Base-by-base conservation (phyloP, 352 stramenopile genomes). In the Globisporangium radiosum region DNA sequence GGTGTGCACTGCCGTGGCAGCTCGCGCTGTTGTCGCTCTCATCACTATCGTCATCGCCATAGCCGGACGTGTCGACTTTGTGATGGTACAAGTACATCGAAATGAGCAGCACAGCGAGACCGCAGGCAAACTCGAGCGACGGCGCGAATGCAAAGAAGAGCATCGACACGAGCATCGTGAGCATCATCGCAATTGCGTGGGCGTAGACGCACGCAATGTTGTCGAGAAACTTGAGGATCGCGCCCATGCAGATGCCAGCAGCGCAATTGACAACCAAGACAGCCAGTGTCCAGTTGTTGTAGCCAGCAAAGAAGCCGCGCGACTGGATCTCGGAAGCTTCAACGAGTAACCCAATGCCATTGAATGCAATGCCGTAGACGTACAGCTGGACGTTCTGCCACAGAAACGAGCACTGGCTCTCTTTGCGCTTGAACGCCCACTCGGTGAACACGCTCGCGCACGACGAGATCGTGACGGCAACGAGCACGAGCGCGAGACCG, bases 41-140 rank as follows among this genome's bases (percentile, higher is more conserved):
- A 5, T 51, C 38, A 0, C 36, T 15, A 17, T 56, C 19, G 43
- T 38, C 45, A 33, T 47, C 60, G 11, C 48, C 37, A 36, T 65
- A 57, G 40, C 59, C 55, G 10, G 39, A 33, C 47, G 57, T 56
- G 47, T 78, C 67, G 45, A 83, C 52, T 65, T 82, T 79, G 65
- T 91, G 78, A 70, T 95, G 85, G 63, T 95, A 95, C 51, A 95
- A 76, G 54, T 95, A 95, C 79, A 93, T 93, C 56, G 85, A 93
- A 54, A 93, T 85, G 58, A 93, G 66, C 14, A 91, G 68, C 39
- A 93, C 84, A 13, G 71, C 75, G 42, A 95, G 75, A 0, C 85
- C 85, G 48, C 85, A 95, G 36, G 66, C 75, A 62, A 95, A 95
- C 63, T 95, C 84, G 57, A 93, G 77, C 54, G 85, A 90, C 43